These are phyloP conservation scores for Gymnopilus junonius DNA, from an alignment of 768 basidiomycete genomes.

Conservation along the genomic window DNA sequence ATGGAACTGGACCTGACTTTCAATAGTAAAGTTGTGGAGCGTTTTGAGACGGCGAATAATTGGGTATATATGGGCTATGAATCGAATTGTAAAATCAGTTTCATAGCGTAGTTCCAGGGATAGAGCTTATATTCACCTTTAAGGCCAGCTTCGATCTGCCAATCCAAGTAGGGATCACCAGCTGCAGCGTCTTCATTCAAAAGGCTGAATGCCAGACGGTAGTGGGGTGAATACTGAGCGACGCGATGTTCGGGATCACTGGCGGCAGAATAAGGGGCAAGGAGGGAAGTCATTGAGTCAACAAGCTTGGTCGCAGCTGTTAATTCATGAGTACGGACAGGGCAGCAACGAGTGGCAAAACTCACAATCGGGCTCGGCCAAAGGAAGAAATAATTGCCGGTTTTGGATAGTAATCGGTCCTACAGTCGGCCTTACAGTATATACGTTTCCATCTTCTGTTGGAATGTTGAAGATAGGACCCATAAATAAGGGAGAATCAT, in stretches of 20 bases:
- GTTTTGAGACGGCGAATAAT: constrained; percentile 59
- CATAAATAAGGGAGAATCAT: not conserved
- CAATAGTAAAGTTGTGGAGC: constrained; percentile 90
- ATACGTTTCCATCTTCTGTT: constrained; percentile 8
- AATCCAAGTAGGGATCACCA: constrained; percentile 60
- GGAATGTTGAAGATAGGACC: not conserved
- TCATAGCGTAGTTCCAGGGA: not conserved
- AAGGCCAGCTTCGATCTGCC: constrained; percentile 76
- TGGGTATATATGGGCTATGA: constrained; percentile 71
- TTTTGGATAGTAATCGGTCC: constrained; percentile 21
- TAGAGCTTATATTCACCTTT: constrained; percentile 52
- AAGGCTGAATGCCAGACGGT: constrained; percentile 90
- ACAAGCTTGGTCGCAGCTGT: constrained; percentile 29
- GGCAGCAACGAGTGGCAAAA: not conserved
- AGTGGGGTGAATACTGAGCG: constrained; percentile 79
- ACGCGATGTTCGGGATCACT: constrained; percentile 48
- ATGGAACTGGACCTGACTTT: constrained; percentile 93
- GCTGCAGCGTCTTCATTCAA: constrained; percentile 87
- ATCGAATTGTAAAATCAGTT: not conserved
- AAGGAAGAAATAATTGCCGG: constrained; percentile 35
- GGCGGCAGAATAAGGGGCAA: constrained; percentile 47
- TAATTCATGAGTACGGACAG: not conserved
- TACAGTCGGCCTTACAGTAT: constrained; percentile 10
- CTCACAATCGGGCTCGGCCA: constrained; percentile 26
- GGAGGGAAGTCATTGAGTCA: constrained; percentile 37